A percentile compares a stretch with the other conserved stretches of the same genome.
These are phyloP conservation scores for Colletotrichum liaoningense DNA, from an alignment of 2,329 filamentous ascomycete genomes.

Conservation along the genomic window DNA sequence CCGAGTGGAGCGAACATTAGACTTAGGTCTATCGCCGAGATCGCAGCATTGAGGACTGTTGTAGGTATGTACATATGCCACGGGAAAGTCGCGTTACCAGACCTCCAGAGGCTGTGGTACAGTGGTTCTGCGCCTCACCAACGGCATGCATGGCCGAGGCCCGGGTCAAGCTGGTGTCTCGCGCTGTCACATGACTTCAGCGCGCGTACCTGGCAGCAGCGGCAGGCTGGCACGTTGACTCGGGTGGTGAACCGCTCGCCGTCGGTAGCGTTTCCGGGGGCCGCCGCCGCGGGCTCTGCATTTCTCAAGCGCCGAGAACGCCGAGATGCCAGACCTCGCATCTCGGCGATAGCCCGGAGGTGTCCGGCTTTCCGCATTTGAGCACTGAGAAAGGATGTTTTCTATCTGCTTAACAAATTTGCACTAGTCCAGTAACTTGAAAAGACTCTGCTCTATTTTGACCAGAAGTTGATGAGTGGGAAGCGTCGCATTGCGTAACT, in stretches of 20 bases:
- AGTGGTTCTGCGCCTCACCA: background rate
- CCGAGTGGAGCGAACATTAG: constrained; percentile 4
- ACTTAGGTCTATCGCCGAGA: constrained; percentile 9
- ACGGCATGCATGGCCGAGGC: background rate
- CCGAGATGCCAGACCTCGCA: constrained; percentile 15
- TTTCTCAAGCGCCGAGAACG: constrained; percentile 11
- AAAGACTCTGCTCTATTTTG: background rate
- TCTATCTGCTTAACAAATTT: background rate
- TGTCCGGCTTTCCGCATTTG: constrained; percentile 8
- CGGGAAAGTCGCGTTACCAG: constrained; percentile 2
- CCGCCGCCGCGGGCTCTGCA: background rate
- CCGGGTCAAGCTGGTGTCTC: background rate
- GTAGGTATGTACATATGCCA: background rate
- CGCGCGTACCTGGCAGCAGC: background rate
- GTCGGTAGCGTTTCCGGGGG: constrained; percentile 8
- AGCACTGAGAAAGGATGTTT: no score
- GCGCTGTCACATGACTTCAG: constrained; percentile 22
- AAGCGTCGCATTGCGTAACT: background rate
- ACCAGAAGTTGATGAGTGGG: background rate
- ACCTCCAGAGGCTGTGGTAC: background rate
- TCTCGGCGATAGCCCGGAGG: constrained; percentile 34
- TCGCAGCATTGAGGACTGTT: background rate
- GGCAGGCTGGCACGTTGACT: background rate
- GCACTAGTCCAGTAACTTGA: background rate
- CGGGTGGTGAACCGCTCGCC: constrained; percentile 10